Evolutionary conservation across 306 rosid species (phyloP), one percentile per base, ranked within the genome.

Genomic region (Pueraria montana): DNA sequence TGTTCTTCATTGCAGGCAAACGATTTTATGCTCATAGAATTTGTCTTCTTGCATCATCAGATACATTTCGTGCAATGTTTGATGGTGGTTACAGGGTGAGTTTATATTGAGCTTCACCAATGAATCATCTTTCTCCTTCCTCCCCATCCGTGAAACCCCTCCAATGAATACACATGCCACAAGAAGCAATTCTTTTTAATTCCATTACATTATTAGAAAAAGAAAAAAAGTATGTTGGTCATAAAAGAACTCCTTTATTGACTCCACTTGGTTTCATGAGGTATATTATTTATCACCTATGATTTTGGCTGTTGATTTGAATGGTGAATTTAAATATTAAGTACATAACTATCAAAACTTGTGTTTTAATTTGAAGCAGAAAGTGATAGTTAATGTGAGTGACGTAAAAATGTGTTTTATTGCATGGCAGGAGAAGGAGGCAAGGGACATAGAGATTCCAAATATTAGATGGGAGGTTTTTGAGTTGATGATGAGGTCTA

Each of bases 41-140:
- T 63, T 94, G 98, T 85, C 88, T 96, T 66, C 98, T 96, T 65
- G 99, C 99, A 56, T 96, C 97, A 55, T 96, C 99, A 14, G 99
- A 94, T 89, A 95, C 97, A 55, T 96, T 96, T 83, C 99, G 97
- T 63, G 99, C 99, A 18, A 96, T 96, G 99, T 96, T 96, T 87
- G 99, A 96, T 78, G 99, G 99, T 80, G 99, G 98, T 82, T 96
- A 96, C 80, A 91, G 98, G 92, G 99, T 96, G 89, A 91, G 97
- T 82, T 16, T 62, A 62, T 12, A 48, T 65, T 48, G 8, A 72
- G 72, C 68, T 50, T 48, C 36, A 18, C 40, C 65, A 40, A 67
- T 45, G 18, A 27, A 64, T 26, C 70, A 58, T 77, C 56, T 55
- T 7, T 58, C 73, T 42, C 40, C 49, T 61, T 53, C 74, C 46